Percentiles rank a stretch among this genome's conserved stretches.
Evolutionary conservation across 179 eudicot genomes (phyloP).

Genomic region (Corrigiola litoralis): DNA sequence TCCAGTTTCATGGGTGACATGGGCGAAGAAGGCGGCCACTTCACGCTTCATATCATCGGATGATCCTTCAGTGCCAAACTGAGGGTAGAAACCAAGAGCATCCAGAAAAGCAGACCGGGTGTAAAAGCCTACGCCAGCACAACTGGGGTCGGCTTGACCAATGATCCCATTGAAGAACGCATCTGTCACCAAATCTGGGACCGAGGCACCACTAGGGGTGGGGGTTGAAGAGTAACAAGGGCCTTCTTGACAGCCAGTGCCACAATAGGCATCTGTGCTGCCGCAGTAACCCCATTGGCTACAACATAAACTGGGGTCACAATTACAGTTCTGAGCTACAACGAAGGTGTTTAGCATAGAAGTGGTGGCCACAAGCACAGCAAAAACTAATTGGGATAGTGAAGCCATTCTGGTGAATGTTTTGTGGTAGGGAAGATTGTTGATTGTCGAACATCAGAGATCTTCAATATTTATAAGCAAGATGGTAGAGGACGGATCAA

Average conservation of each 20-base stretch:
- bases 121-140: constrained; percentile 20
- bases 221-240: constrained; percentile 7
- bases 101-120: constrained; percentile 13
- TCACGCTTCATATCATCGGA: constrained; percentile 17
- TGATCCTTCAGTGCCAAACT: constrained; percentile 9
- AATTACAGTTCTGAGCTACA: constrained; percentile 15
- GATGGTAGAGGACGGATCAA: too few relatives aligned
- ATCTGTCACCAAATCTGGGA: constrained; percentile 15
- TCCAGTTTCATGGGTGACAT: constrained; percentile 24
- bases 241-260: constrained; percentile 15
- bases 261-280: constrained; percentile 5
- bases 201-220: background rate
- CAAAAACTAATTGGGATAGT: too few relatives aligned
- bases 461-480: too few relatives aligned
- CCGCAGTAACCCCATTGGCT: constrained; percentile 20
- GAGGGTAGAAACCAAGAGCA: constrained; percentile 10
- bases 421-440: constrained; percentile 3
- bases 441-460: background rate
- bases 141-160: constrained; percentile 12
- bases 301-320: background rate
- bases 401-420: too few relatives aligned
- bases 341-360: background rate
- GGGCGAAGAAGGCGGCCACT: constrained; percentile 23
- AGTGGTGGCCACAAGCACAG: background rate
- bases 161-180: constrained; percentile 12